Evolutionary conservation across 331 rosid genomes (phyloP), one percentile per base, ranked within the genome.

Genomic region (Rhamnella rubrinervis): DNA sequence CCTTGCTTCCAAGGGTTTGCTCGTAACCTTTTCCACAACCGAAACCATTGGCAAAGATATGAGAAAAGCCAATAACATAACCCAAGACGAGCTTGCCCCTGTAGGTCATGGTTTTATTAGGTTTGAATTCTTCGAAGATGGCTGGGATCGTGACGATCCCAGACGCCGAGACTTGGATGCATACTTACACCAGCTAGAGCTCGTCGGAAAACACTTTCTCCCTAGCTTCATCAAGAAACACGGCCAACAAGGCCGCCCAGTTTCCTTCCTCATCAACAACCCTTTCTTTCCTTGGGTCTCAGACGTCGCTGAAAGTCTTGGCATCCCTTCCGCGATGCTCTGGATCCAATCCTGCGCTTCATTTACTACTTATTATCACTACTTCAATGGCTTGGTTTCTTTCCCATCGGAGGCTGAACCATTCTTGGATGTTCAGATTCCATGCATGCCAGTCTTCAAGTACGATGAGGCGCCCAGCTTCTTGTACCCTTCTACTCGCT

Each of bases 1-100:
- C 19, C 71, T 85, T 2, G 83, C 57, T 21, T 65, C 76, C 5
- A 70, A 10, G 2, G 85, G 85, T 26, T 73, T 85, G 21, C 73
- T 71, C 71, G 53, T 80, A 13, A 82, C 90, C 6, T 72, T 65
- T 52, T 66, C 77, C 1, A 62, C 71, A 73, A 69, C 73, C 0
- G 75, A 70, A 76, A 63, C 66, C 76, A 72, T 46, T 69, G 61
- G 56, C 14, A 65, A 51, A 51, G 7, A 15, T 5, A 51, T 51
- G 55, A 51, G 55, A 51, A 51, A 51, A 51, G 55, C 55, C 18
- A 51, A 18, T 51, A 51, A 51, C 55, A 51, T 51, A 51, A 15
- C 55, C 20, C 9, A 40, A 7, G 55, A 4, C 20, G 55, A 51
- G 55, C 55, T 18, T 13, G 6, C 19, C 20, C 55, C 17, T 8